Evolutionary conservation across 2,329 filamentous ascomycete species (phyloP).

Genomic region (Cercospora citrullina): DNA sequence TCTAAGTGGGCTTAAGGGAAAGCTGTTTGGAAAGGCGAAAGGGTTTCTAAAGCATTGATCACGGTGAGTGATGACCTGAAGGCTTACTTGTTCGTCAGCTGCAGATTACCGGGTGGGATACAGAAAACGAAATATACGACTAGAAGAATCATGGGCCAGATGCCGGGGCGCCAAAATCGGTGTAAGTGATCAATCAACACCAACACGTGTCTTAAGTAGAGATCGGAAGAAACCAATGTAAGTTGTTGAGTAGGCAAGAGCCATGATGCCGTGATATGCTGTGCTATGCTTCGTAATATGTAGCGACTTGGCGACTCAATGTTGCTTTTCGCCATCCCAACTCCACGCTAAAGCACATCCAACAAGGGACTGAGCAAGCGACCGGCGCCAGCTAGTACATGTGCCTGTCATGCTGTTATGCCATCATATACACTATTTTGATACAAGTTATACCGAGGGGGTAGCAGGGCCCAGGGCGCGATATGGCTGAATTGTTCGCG

Average conservation of each 20-base stretch:
- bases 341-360: conserved; percentile 15
- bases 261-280: not conserved
- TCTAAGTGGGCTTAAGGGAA: not conserved
- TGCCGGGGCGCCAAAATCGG: too few relatives aligned
- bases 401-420: conserved; percentile 9
- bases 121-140: not conserved
- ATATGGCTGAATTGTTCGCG: not conserved
- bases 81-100: too few relatives aligned
- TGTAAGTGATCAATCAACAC: too few relatives aligned
- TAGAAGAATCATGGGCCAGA: too few relatives aligned
- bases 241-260: not conserved
- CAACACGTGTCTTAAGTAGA: too few relatives aligned
- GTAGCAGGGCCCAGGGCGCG: not conserved
- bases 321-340: conserved; percentile 7
- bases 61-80: too few relatives aligned
- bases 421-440: conserved; percentile 12
- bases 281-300: conserved; percentile 2
- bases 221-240: too few relatives aligned
- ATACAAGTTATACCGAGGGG: conserved; percentile 12
- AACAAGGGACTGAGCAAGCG: not conserved
- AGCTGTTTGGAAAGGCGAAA: conserved; percentile 10
- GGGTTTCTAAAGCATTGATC: conserved; percentile 3
- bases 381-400: conserved; percentile 10
- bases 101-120: not conserved
- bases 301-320: conserved; percentile 4